Evolutionary conservation across 495 filamentous ascomycete species (phyloP), one percentile per base, ranked within the genome.

Genomic region (Podospora pseudopauciseta): DNA sequence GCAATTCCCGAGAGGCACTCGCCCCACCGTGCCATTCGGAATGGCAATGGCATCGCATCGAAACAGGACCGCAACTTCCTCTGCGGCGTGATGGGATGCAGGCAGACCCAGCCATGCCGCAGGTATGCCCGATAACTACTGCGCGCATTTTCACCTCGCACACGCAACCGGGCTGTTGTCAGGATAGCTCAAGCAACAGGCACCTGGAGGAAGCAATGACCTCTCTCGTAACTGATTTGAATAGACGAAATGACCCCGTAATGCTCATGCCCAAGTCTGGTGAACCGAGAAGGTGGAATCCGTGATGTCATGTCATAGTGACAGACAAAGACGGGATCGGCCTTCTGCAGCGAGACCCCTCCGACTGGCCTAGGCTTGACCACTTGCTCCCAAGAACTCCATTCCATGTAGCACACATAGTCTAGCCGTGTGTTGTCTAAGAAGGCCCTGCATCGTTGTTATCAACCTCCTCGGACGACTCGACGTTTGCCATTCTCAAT

Each of bases 381-480:
- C 39, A 1, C 39, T 49, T 58, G 4, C 30, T 32, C 30, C 7
- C 7, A 32, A 7, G 7, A 32, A 32, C 30, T 32, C 30, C 7
- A 5, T 32, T 58, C 3, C 56, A 23, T 18, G 18, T n/a, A 13
- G 55, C 20, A 23, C 18, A 23, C 23, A 23, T 23, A 23, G 23
- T 23, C 23, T 23, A 23, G 23, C 23, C 23, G 23, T 23, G 23
- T 23, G 23, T 23, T 23, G 23, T 39, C 3, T 49, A 49, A 11
- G 39, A 5, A 13, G 39, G 39, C 39, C 39, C 39, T 49, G 39
- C 39, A 49, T 49, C 39, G 39, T 49, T 13, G 13, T 49, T 6
- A 49, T 49, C 75, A 39, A 73, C 71, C n/a, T 73, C 76, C 2
- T 73, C 76, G 1, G 79, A 73, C 0, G 75, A 71, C 5, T 72